Base-by-base conservation (phyloP, 805 yeast species). In the Kazachstania viticola region DNA sequence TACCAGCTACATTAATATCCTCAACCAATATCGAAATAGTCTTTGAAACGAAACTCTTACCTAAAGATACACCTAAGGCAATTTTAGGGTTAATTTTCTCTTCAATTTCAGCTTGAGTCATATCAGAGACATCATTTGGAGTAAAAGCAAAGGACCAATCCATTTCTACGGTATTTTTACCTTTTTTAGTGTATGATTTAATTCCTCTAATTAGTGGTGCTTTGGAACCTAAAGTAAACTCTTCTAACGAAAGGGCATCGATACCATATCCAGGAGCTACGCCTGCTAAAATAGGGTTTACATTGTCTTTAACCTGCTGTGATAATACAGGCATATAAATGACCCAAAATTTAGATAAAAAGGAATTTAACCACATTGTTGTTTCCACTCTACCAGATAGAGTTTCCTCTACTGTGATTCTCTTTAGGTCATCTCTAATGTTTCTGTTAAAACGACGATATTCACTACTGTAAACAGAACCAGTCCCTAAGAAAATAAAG, bases 301-400 rank as follows among this genome's bases (percentile, higher is more conserved):
- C 79, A 46, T 69, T 71, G 30, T 67, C 69, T 54, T 73, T 65
- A 16, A 81, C 93, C 57, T 73, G 75, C 42, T 79, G 83, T 5
- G 85, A 75, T 31, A 81, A 61, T 1, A 81, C 84, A 21, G 91
- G 88, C 94, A 81, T 81, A 48, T 81, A 81, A 38, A 81, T 79
- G 35, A 79, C 81, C 94, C 94, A 81, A 49, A 81, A 79, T 56
- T 81, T 81, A 27, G 75, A 75, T 51, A 81, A 56, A 47, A 81
- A 80, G 16, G 76, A 69, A 47, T 81, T 81, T 46, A 81, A 54
- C 94, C 94, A 81, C 37, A 76, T 73, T 73, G 81, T 79, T 7
- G 87, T 75, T 58, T 81, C 94, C 33, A 67, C 51, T 44, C 67
- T 69, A 29, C 69, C 65, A 36, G 75, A 81, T 39, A 81, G 59